Base-by-base conservation (phyloP, 257 asterid species). In the Haberlea rhodopensis region DNA sequence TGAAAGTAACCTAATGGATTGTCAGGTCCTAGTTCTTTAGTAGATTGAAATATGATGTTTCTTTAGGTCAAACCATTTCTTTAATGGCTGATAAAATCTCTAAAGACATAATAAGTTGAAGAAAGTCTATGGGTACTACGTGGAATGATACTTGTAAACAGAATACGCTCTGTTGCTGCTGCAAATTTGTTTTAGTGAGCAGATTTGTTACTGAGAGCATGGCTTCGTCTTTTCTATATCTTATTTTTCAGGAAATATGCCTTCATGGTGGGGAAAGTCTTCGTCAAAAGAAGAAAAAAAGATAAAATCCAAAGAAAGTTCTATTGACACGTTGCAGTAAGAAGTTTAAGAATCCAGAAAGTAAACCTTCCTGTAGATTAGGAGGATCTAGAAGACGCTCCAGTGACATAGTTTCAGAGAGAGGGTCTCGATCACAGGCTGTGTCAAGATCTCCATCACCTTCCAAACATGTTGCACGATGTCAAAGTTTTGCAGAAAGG, bases 261-360 rank as follows among this genome's bases (percentile, higher is more conserved):
- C 85, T 78, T 67, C 96, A 78, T 94, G 96, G 95, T 90, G 95
- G 95, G 89, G 88, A 65, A 86, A 84, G 86, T 84, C 94, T 76
- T 82, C 95, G 10, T 87, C 96, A 20, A 94, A 94, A 78, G 96
- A 90, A 59, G 78, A 88, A 23, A 90, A 86, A 70, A 90, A 87
- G 88, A 87, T 86, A 79, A 61, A 83, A 62, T 56, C 85, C 57
- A 88, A 80, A 84, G 96, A 86, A 76, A 90, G 95, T 78, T 78
- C 90, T 55, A 80, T 94, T n/a, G 95, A 87, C 68, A 75, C 96
- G 52, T 66, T 84, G 31, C 95, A 94, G n/a, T 65, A 85, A 90
- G 71, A 94, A 82, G 84, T 82, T 94, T 70, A 87, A 78, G 80
- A 79, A 77, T 72, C 86, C 95, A 31, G 97, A 87, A 61, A 77